Evolutionary conservation across 2,329 filamentous ascomycete genomes (phyloP), one percentile per base, ranked within the genome.

Genomic region (Coniochaeta sp.): DNA sequence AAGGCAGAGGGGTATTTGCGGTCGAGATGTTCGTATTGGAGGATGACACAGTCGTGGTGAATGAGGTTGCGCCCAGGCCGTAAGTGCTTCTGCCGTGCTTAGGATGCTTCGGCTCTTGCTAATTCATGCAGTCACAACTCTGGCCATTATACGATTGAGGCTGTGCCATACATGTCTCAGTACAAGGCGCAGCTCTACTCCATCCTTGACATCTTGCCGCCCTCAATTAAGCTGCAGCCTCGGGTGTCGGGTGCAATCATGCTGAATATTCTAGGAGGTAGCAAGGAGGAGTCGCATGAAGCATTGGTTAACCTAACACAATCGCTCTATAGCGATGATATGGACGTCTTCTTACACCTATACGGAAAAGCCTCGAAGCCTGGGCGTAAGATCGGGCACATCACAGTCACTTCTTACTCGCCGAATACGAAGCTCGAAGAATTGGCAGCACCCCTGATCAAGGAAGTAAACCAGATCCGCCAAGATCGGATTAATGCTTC

Each of bases 141-240:
- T 0, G 95, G 95, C 0, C 95, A 98, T 75, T 93, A 93, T 75
- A 96, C 90, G 2, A 98, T 98, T 65, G 93, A 99, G 77, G 90
- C 91, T 4, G 91, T 95, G 57, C 87, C 88, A 0, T 85, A 93
- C 62, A 81, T 88, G 77, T 96, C 92, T 0, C 95, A 99, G 74
- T 99, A 91, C 75, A 91, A 95, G 72, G 89, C 91, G 1, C 93
- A 99, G 71, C 84, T 98, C 11, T 85, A 88, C 62, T 87, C 93
- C 1, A 93, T 99, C 63, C 83, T 96, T 40, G 90, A 79, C 61
- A 74, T 78, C 63, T 79, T 88, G 22, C 83, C 82, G 1, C 79
- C 82, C 26, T 80, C 80, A 31, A 69, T 75, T 44, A 74, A 79
- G 38, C 77, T 91, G 16, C 73, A 79, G 70, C 86, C 83, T 58